Conservation (phyloP, 164 flowering plant genomes). For the Liriodendron chinense region DNA sequence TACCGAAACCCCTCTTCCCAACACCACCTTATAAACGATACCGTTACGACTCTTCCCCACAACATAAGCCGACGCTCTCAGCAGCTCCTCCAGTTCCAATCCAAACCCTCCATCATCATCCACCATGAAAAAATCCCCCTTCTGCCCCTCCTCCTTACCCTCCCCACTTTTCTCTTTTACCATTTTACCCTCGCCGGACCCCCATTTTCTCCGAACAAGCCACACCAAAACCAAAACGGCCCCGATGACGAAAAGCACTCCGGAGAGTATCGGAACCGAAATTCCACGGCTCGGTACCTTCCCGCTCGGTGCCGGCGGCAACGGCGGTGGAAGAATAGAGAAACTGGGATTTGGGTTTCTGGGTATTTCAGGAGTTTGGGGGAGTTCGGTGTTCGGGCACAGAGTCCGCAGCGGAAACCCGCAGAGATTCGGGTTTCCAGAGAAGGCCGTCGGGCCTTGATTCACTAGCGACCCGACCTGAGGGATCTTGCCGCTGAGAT, state of each 20-base stretch:
- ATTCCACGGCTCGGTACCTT: conserved; percentile 24
- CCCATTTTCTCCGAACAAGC: conserved; percentile 50
- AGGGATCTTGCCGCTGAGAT: conserved; percentile 76
- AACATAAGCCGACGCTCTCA: conserved; percentile 95
- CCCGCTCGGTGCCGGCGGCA: not conserved
- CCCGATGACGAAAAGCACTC: conserved; percentile 44
- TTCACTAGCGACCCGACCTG: conserved; percentile 68
- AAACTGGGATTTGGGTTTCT: conserved; percentile 22
- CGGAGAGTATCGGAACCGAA: conserved; percentile 52
- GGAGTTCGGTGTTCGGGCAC: conserved; percentile 52
- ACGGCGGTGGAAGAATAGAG: not conserved
- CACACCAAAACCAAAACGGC: conserved; percentile 51
- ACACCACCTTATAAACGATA: conserved; percentile 92
- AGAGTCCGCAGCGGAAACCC: conserved; percentile 68
- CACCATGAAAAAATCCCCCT: conserved; percentile 67
- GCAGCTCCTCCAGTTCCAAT: conserved; percentile 86
- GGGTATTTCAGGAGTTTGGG: conserved; percentile 26
- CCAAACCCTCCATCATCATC: conserved; percentile 69
- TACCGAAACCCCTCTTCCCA: conserved; percentile 49
- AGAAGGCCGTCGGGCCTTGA: conserved; percentile 93
- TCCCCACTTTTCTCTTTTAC: conserved; percentile 26
- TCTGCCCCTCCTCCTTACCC: conserved; percentile 55
- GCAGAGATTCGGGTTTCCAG: conserved; percentile 80
- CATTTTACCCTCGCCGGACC: conserved; percentile 24
- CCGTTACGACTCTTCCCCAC: conserved; percentile 92